phyloP scores from a whole-genome alignment of 208 protist genomes.

The Wallacemonas collosoma region DNA sequence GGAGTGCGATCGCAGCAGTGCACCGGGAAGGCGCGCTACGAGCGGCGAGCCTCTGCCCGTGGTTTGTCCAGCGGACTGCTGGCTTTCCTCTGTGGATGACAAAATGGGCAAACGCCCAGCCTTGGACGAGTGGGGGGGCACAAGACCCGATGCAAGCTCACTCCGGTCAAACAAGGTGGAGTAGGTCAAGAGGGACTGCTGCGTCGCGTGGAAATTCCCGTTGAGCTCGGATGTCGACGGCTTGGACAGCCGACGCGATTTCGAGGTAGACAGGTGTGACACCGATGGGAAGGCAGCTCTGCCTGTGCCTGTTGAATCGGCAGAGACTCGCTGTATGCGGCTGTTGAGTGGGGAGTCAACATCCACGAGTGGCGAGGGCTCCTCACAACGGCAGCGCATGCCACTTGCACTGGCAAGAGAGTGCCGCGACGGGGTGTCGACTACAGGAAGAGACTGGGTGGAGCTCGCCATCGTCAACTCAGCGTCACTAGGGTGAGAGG shows the following conservation, averaged over 20 bases:
- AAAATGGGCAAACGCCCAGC: neutral
- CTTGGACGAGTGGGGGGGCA: neutral
- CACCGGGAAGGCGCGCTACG: neutral
- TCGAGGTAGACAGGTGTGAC: neutral
- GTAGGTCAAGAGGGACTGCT: neutral
- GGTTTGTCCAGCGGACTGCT: neutral
- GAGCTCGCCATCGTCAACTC: neutral
- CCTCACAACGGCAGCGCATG: neutral
- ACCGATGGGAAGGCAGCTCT: neutral
- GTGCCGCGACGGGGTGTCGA: neutral
- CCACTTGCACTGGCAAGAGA: neutral
- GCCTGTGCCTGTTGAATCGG: neutral
- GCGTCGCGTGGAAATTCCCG: neutral
- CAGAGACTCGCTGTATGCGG: neutral
- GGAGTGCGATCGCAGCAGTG: neutral
- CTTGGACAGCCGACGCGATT: neutral
- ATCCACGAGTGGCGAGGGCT: neutral
- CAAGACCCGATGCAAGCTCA: neutral
- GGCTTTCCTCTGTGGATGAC: neutral
- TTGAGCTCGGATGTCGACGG: neutral
- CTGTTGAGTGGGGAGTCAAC: neutral
- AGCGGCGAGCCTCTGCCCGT: neutral
- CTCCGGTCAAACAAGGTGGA: slow-evolving; percentile 2
- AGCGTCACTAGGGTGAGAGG: too few relatives aligned
- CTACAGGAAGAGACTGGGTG: neutral